phyloP scores from a whole-genome alignment of 2,329 filamentous ascomycete species.

The Sporothrix globosa region DNA sequence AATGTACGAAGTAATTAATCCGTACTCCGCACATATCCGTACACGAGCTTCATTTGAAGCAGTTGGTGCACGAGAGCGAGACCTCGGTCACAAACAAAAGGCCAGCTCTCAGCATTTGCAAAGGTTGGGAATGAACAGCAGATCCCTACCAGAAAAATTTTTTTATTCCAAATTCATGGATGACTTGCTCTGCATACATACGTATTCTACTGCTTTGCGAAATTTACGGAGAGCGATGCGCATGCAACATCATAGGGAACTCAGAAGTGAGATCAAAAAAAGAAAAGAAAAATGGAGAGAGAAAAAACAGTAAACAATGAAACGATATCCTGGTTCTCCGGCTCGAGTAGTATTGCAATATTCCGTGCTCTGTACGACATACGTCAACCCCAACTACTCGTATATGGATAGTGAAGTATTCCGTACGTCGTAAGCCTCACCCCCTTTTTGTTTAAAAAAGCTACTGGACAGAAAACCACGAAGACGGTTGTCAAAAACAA shows the following conservation, averaged over 20 bases:
- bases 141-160: not conserved
- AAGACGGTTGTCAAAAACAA: not conserved
- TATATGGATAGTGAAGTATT: not conserved
- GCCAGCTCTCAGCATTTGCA: too few species aligned
- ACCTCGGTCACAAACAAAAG: too few species aligned
- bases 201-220: not conserved
- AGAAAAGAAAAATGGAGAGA: not conserved
- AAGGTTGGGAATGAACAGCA: not conserved
- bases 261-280: not conserved
- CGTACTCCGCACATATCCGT: too few species aligned
- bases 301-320: not conserved
- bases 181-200: not conserved
- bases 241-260: constrained; percentile 10
- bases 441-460: not conserved
- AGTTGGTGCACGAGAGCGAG: too few species aligned
- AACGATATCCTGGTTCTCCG: not conserved
- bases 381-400: not conserved
- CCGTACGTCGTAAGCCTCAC: not conserved
- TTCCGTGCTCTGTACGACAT: too few species aligned
- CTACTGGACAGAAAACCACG: not conserved
- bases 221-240: constrained; percentile 3
- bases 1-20: too few species aligned
- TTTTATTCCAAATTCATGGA: too few species aligned
- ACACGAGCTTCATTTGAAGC: too few species aligned
- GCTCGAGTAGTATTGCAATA: not conserved